Evolutionary conservation across 345 rosid species (phyloP).

Genomic region (Citrus sinensis): DNA sequence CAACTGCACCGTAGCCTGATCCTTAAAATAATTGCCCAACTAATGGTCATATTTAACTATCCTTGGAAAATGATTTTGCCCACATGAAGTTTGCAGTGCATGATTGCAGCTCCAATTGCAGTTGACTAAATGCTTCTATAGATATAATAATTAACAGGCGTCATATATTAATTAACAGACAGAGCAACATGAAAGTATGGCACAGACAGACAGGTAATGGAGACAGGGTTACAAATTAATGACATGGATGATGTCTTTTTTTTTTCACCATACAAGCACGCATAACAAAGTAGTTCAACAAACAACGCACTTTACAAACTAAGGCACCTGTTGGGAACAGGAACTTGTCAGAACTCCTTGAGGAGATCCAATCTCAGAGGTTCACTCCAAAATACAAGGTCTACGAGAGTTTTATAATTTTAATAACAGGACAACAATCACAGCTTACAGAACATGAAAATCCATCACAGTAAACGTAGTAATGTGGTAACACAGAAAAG

Average conservation of each 20-base stretch:
- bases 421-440: constrained; percentile 7
- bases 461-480: constrained; percentile 3
- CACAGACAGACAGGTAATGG: constrained; percentile 1
- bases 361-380: not conserved
- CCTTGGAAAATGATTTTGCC: not conserved
- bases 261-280: constrained; percentile 26
- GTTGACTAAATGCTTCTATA: not conserved
- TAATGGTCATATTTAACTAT: not conserved
- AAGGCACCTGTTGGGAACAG: constrained; percentile 22
- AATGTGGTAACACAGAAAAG: constrained; percentile 12
- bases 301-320: constrained; percentile 44
- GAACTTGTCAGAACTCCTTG: constrained; percentile 22
- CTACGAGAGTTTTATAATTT: constrained; percentile 17
- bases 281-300: constrained; percentile 11
- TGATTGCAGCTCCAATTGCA: not conserved
- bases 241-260: constrained; percentile 1
- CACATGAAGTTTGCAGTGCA: not conserved
- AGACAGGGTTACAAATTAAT: constrained; percentile 9
- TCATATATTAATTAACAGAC: not conserved
- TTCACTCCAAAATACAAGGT: constrained; percentile 23
- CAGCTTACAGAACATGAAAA: constrained; percentile 17
- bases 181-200: not conserved
- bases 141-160: not conserved
- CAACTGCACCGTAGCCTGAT: no score
- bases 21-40: not conserved